Percentiles rank a stretch among this genome's conserved stretches.
phyloP scores from a whole-genome alignment of 2,329 filamentous ascomycete genomes.

The Plectosphaerella cucumerina region DNA sequence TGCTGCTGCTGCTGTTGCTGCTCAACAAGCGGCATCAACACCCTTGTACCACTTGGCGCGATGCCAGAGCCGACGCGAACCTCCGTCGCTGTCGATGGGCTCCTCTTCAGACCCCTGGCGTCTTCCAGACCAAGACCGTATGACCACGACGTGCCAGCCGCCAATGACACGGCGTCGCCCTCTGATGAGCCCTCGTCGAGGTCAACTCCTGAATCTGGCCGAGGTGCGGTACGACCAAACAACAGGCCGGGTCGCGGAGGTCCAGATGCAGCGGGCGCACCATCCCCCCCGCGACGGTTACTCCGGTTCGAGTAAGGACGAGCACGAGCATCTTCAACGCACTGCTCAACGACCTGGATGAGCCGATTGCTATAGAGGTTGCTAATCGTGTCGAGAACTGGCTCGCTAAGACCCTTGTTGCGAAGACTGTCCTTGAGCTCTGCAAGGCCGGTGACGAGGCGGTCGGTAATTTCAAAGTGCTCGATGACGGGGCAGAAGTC shows the following conservation, averaged over 20 bases:
- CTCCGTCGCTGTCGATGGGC: conserved; percentile 10
- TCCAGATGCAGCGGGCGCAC: conserved; percentile 10
- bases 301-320: conserved; percentile 36
- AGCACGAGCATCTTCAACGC: conserved; percentile 26
- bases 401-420: conserved; percentile 31
- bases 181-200: conserved; percentile 31
- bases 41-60: neutral
- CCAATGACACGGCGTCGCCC: conserved; percentile 14
- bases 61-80: conserved; percentile 2
- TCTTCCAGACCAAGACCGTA: neutral
- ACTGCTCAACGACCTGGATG: conserved; percentile 31
- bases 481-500: conserved; percentile 36
- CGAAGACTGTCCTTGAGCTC: conserved; percentile 26
- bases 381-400: conserved; percentile 31
- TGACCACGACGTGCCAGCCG: neutral
- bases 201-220: conserved; percentile 33
- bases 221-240: conserved; percentile 12
- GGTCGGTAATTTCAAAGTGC: conserved; percentile 31
- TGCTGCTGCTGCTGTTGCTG: neutral
- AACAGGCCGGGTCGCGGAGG: conserved; percentile 13
- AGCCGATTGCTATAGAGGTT: conserved; percentile 36
- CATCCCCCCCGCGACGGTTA: conserved; percentile 26
- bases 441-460: conserved; percentile 28
- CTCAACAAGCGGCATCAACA: conserved; percentile 11
- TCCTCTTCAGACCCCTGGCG: conserved; percentile 8